phyloP scores from a whole-genome alignment of 2,329 filamentous ascomycete genomes.

The Aureobasidium sp. region DNA sequence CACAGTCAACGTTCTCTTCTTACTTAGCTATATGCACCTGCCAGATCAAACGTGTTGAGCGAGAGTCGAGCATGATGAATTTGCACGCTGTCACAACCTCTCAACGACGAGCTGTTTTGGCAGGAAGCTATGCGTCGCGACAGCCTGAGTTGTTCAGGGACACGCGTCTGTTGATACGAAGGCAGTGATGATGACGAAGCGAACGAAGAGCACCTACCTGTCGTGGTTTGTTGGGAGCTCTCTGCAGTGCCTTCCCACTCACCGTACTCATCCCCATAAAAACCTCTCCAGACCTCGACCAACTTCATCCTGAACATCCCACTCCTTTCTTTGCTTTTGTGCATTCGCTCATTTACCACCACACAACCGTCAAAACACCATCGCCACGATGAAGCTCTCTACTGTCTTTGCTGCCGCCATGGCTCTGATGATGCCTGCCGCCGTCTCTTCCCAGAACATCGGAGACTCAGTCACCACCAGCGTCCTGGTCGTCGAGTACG shows the following conservation, averaged over 20 bases:
- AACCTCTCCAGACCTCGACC: background rate
- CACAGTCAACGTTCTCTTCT: background rate
- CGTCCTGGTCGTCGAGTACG: conserved; percentile 24
- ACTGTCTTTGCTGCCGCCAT: background rate
- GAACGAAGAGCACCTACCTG: background rate
- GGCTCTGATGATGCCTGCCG: conserved; percentile 4
- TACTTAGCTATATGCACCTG: background rate
- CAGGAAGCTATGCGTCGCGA: background rate
- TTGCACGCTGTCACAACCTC: no score
- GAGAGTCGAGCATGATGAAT: background rate
- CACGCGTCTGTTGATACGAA: background rate
- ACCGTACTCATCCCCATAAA: background rate
- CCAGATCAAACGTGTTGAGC: background rate
- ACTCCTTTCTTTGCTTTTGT: background rate
- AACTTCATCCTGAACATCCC: background rate
- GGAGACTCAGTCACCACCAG: conserved; percentile 17
- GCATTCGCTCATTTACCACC: background rate
- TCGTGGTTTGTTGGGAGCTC: background rate
- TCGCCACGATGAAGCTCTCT: conserved; percentile 13
- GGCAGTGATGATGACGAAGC: background rate
- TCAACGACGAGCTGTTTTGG: background rate
- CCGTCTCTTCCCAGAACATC: conserved; percentile 3
- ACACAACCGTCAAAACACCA: background rate
- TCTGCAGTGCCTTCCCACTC: background rate
- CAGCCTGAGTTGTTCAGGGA: background rate